Conservation (phyloP, 1,284 basidiomycete species). For the Inonotus hispidus region DNA sequence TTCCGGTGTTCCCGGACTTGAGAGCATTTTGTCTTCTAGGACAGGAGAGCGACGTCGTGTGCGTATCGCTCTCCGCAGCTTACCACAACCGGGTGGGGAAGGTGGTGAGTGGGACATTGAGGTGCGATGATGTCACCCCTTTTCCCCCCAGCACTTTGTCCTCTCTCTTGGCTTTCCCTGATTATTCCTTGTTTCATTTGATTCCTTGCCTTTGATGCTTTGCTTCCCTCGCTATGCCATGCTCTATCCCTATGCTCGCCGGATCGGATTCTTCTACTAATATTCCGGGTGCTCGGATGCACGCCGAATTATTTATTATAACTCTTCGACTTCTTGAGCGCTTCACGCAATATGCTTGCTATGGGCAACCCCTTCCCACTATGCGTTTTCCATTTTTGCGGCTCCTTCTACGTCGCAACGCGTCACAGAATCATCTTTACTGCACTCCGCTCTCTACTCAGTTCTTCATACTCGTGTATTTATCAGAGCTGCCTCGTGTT, state of each 20-base stretch:
- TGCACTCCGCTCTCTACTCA: no score
- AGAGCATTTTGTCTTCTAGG: constrained; percentile 21
- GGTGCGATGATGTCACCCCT: constrained; percentile 26
- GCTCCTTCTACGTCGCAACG: no score
- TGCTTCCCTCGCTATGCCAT: not conserved
- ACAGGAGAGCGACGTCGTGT: constrained; percentile 36
- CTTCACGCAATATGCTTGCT: not conserved
- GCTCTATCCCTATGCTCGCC: not conserved
- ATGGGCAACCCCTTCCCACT: not conserved
- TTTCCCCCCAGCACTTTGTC: not conserved
- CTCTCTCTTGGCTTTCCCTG: not conserved
- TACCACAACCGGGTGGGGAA: constrained; percentile 53
- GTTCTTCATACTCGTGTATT: no score
- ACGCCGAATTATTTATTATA: not conserved
- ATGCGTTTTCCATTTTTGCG: not conserved
- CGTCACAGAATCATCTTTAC: no score
- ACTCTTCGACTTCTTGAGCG: not conserved
- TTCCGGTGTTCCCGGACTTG: constrained; percentile 27
- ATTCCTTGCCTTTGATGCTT: not conserved
- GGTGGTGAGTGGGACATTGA: constrained; percentile 72
- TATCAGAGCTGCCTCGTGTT: no score
- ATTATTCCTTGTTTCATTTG: not conserved
- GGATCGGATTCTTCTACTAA: not conserved
- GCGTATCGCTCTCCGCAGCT: constrained; percentile 57
- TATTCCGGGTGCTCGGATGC: not conserved